phyloP scores from a whole-genome alignment of 805 yeast species.

The Tetrapisispora taiwanensis region DNA sequence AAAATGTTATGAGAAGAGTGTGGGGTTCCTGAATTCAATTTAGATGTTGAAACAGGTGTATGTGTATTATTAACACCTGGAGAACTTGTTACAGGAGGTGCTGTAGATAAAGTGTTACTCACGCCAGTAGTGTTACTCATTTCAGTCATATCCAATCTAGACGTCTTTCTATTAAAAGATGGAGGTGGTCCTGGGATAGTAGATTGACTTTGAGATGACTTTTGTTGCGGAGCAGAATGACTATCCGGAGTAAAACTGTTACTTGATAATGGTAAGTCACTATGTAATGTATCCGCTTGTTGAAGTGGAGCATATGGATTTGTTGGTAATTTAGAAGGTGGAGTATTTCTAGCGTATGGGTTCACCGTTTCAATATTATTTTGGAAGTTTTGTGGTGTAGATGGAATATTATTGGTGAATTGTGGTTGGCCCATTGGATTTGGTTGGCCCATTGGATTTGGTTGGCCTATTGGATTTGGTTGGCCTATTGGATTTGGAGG shows the following conservation, averaged over 20 bases:
- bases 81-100: background rate
- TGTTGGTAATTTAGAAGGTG: slow-evolving; percentile 18
- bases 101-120: background rate
- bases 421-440: background rate
- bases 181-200: slow-evolving; percentile 15
- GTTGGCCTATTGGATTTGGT: too few relatives aligned
- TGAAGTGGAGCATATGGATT: slow-evolving; percentile 34
- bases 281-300: slow-evolving; percentile 7
- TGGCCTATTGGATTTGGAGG: too few relatives aligned
- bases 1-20: background rate
- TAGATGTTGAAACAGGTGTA: background rate
- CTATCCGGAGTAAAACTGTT: slow-evolving; percentile 4
- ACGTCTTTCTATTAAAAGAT: background rate
- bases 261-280: slow-evolving; percentile 2
- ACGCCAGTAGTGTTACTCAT: background rate
- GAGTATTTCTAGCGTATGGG: background rate
- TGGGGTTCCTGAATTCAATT: background rate
- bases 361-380: background rate
- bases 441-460: slow-evolving; percentile 4
- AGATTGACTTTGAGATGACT: slow-evolving; percentile 9
- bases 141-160: background rate
- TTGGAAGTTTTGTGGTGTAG: background rate
- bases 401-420: background rate
- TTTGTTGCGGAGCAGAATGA: slow-evolving; percentile 10
- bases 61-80: background rate